Conservation (phyloP, 2,329 filamentous ascomycete genomes). For the Microascus cirrosus region DNA sequence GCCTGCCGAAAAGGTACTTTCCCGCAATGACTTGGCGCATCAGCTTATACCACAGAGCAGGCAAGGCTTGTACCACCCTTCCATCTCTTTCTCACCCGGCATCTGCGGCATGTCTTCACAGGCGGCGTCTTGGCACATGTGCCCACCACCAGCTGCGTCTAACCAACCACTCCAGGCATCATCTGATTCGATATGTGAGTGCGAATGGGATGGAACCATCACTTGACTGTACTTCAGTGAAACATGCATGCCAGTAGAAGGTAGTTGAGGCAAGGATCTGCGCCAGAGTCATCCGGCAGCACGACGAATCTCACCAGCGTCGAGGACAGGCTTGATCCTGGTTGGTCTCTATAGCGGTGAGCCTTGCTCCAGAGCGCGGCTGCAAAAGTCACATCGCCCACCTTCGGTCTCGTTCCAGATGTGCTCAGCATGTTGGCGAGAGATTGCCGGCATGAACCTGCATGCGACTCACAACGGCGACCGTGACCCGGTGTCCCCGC, state of each 20-base stretch:
- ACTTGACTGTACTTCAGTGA: slow-evolving; percentile 4
- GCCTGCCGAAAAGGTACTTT: too few relatives aligned
- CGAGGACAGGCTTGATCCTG: too few relatives aligned
- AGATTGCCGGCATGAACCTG: not conserved
- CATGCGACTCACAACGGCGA: not conserved
- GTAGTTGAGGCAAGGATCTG: not conserved
- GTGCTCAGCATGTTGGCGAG: too few relatives aligned
- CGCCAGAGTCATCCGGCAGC: not conserved
- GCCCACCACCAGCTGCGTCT: not conserved
- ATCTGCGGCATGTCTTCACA: not conserved
- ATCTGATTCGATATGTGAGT: not conserved
- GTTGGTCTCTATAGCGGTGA: not conserved
- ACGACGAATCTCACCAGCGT: not conserved
- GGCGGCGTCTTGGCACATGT: not conserved
- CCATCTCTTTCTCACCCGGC: too few relatives aligned
- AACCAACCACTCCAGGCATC: not conserved
- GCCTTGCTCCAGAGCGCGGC: not conserved
- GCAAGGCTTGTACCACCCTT: not conserved
- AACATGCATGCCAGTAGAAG: not conserved
- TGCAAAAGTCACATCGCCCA: not conserved
- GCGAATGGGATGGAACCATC: slow-evolving; percentile 1
- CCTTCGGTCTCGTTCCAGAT: not conserved
- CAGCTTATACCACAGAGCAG: too few relatives aligned
- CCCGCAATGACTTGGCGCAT: too few relatives aligned
- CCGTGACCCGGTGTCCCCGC: not conserved